Base-by-base conservation (phyloP, 305 asterid genomes). In the Plantago lanceolata region DNA sequence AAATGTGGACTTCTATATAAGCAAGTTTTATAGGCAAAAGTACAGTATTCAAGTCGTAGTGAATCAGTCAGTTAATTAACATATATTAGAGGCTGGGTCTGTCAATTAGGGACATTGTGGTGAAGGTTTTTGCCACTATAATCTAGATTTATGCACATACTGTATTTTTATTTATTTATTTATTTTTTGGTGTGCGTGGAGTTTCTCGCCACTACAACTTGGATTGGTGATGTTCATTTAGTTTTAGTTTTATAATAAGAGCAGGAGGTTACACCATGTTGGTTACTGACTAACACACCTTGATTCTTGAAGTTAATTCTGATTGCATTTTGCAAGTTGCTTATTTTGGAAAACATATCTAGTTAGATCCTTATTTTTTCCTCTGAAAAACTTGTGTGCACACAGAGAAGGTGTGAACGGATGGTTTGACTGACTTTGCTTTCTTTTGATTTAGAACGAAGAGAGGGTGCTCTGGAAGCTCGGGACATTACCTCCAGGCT, bases 391-490 rank as follows among this genome's bases (percentile, higher is more conserved):
- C 26, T 49, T 49, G 6, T 49, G 1, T 15, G 19, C 4, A 15
- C 21, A 16, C 24, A 17, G 18, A 15, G 3, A 62, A 14, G 59
- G 13, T 19, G 20, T 20, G 19, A 18, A 15, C 29, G 33, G 51
- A 33, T 31, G 15, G 4, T 19, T 51, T 19, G 33, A 12, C 12
- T 52, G 18, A 4, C 44, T 52, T 20, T 52, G 6, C n/a, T 40
- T 68, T 45, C 33, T n/a, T 65, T 63, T 62, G 29, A 53, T n/a
- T 69, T 67, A 92, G 98, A 89, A 93, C 45, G 98, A 89, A 78
- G 98, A 89, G 58, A 79, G 98, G 84, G 89, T 83, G 58, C 88
- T 93, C 8, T 93, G 98, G 97, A 93, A 89, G 83, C 98, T 93
- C 55, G 98, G 98, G 53, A 93, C 98, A 14, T 80, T 93, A 67